phyloP scores from a whole-genome alignment of 2,329 filamentous ascomycete species.

The Fusarium tuaranense region DNA sequence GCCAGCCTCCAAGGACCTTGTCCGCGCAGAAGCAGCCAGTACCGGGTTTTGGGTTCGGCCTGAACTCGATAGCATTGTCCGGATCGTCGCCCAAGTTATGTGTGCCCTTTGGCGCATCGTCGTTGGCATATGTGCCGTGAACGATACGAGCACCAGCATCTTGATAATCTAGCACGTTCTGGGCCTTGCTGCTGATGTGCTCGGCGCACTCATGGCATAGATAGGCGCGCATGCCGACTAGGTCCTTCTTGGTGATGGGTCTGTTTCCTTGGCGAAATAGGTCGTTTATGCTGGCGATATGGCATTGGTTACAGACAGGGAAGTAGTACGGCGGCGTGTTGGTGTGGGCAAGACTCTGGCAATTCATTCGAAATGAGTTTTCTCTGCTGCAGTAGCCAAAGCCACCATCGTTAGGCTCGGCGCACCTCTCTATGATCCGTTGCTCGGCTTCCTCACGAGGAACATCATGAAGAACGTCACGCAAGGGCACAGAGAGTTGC shows the following conservation, averaged over 20 bases:
- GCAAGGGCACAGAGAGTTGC: conserved; percentile 16
- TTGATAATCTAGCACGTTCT: conserved; percentile 12
- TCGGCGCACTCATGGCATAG: conserved; percentile 49
- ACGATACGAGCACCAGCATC: conserved; percentile 36
- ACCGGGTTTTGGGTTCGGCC: conserved; percentile 25
- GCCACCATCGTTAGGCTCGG: conserved; percentile 30
- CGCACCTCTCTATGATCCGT: conserved; percentile 11
- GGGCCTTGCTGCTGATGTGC: conserved; percentile 1
- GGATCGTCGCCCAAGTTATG: neutral
- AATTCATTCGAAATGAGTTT: conserved; percentile 8
- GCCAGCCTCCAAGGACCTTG: conserved; percentile 48
- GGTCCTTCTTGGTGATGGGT: conserved; percentile 33
- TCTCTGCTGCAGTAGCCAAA: conserved; percentile 18
- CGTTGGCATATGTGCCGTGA: conserved; percentile 39
- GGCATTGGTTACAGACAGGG: conserved; percentile 43
- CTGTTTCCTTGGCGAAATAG: conserved; percentile 25
- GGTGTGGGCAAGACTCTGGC: conserved; percentile 33
- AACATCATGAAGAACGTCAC: conserved; percentile 30
- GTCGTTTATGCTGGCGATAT: conserved; percentile 24
- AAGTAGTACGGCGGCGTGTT: conserved; percentile 25
- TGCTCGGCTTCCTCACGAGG: neutral
- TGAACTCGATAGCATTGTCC: conserved; percentile 14
- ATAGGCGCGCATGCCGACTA: conserved; percentile 52
- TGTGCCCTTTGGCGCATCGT: conserved; percentile 1
- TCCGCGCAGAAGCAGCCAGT: conserved; percentile 54